Conservation (phyloP, 2,329 filamentous ascomycete species). For the Elsinoe australis region DNA sequence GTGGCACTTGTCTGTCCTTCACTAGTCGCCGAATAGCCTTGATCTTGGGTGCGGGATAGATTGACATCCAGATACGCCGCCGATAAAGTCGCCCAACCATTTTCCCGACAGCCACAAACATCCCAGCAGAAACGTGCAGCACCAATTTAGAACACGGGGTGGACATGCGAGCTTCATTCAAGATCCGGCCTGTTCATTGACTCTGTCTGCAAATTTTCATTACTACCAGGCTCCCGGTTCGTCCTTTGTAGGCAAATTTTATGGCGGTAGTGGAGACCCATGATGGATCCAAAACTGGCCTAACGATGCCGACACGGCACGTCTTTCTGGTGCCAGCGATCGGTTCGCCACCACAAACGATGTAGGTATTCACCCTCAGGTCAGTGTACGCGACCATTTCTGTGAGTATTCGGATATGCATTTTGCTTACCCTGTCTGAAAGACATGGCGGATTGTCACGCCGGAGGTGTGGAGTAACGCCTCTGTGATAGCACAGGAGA, state of each 20-base stretch:
- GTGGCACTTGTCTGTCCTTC: conserved; percentile 1
- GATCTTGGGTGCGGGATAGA: background rate
- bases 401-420: too few species aligned
- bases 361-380: too few species aligned
- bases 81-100: conserved; percentile 9
- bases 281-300: background rate
- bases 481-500: too few species aligned
- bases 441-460: too few species aligned
- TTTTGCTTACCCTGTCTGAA: too few species aligned
- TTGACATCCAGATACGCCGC: conserved; percentile 9
- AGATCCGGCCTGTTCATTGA: background rate
- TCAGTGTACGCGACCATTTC: too few species aligned
- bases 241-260: background rate
- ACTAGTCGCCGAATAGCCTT: conserved; percentile 5
- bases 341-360: too few species aligned
- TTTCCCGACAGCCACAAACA: conserved; percentile 7
- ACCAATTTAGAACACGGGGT: background rate
- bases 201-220: background rate
- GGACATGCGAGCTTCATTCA: background rate
- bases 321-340: too few species aligned
- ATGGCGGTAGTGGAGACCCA: background rate
- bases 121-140: conserved; percentile 8
- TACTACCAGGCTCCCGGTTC: conserved; percentile 6
- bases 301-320: too few species aligned
- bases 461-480: too few species aligned